Evolutionary conservation across 2,329 filamentous ascomycete species (phyloP), one percentile per base, ranked within the genome.

Genomic region (Fusarium buharicum): DNA sequence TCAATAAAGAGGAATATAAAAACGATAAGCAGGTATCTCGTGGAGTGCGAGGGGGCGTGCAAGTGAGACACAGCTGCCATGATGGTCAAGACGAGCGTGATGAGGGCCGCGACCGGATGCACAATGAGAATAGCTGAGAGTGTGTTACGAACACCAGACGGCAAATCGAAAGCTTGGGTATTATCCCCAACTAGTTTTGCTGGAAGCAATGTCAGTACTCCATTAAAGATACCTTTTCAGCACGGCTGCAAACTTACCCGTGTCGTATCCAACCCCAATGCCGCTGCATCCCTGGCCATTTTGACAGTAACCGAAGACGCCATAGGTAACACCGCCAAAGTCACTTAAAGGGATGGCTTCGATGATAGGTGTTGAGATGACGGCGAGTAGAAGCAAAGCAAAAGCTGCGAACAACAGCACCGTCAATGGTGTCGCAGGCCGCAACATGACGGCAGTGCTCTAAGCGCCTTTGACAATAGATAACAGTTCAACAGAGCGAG

Each of bases 101-200:
- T 82, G 31, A 97, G 80, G 12, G 92, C 92, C 41, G 95, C 95
- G 55, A 99, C 85, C 1, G 95, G 95, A 74, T 99, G 95, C 22
- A 98, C 87, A 67, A 99, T 90, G 52, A 99, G 85, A 63, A 98
- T 93, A 38, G 90, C 85, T 1, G 94, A 96, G n/a, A 99, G 84
- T 2, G 85, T 86, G 31, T 81, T 79, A 59, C 86, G 82, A 24
- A 85, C 81, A 9, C 75, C 71, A 11, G 75, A 72, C 6, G 84
- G 79, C 14, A 89, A 76, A 63, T 86, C 84, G 59, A 93, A 91
- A 22, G 76, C 75, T 44, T 74, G 71, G 20, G 72, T 55, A 31
- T 74, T 72, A 22, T 72, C 71, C 31, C 68, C 49, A 44, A 69
- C 66, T 28, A 74, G 49, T 18, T 64, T 60, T 10, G 28, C 73